Evolutionary conservation across 805 yeast species (phyloP), one percentile per base, ranked within the genome.

Genomic region (Candida insectorum): DNA sequence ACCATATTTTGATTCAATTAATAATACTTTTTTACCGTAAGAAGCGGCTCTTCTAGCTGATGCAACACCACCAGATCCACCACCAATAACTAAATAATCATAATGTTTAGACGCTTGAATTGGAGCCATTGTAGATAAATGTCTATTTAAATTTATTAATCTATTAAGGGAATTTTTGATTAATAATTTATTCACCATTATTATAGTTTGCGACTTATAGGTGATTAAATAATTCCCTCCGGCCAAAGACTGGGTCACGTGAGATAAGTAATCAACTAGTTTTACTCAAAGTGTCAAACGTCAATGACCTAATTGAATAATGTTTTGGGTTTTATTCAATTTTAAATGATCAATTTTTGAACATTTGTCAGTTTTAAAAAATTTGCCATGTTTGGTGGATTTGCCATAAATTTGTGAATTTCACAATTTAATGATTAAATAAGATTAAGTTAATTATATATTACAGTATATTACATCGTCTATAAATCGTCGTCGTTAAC

Each of bases 31-130:
- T 16, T 94, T 95, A 16, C 98, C 98, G 49, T 89, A 78, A 20
- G 78, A 73, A 23, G 97, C 96, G 9, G 98, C 97, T 51, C 97
- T 79, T 61, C 99, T 80, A 11, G 97, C 94, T 14, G 94, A 81
- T n/a, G 98, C 96, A 28, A 93, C 97, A 47, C 99, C 99, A 29
- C 97, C 99, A 23, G 96, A 87, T 10, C 99, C 99, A 38, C 98
- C 99, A 33, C 99, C 99, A 46, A 93, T 93, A 38, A 93, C 98
- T 32, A 93, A 68, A 57, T 85, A 91, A 53, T 93, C 88, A 71
- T 79, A 93, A 57, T 86, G 91, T 20, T 39, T 39, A 5, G 16
- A 20, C 7, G 24, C 18, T 31, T 65, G 55, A 17, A 54, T 31
- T 16, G 54, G 36, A 25, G 85, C 77, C 87, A 81, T 81, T 10